phyloP scores from a whole-genome alignment of 208 protist genomes.

The Leishmania tropica region DNA sequence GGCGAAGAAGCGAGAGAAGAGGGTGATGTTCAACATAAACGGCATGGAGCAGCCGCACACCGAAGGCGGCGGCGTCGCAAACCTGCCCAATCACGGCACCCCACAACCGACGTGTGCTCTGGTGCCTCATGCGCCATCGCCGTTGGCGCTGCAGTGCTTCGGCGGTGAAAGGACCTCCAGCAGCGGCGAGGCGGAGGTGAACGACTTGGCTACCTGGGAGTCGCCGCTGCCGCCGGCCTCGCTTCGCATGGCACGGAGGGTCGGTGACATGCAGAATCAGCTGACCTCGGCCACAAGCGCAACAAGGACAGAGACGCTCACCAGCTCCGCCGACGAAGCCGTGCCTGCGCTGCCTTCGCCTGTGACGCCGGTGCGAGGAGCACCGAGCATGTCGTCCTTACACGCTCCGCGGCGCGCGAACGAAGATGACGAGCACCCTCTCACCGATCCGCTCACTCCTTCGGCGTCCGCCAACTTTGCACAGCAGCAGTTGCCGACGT shows the following conservation, averaged over 20 bases:
- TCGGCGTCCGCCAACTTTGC: neutral
- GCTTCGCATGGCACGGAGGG: neutral
- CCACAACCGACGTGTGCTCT: neutral
- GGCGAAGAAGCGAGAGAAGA: neutral
- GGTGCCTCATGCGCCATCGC: neutral
- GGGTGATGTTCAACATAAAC: slow-evolving; percentile 12
- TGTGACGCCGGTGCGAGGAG: neutral
- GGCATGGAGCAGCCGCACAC: neutral
- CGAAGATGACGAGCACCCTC: neutral
- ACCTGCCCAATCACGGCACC: neutral
- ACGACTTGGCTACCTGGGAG: neutral
- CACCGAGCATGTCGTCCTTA: neutral
- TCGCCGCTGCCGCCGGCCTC: neutral
- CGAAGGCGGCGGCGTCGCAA: neutral
- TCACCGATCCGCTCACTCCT: neutral
- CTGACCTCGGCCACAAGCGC: neutral
- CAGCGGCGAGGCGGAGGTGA: neutral
- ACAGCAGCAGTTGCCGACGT: neutral
- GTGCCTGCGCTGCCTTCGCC: neutral
- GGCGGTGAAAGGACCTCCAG: neutral
- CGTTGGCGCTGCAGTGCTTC: neutral
- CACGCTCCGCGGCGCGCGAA: neutral
- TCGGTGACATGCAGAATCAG: too few species aligned
- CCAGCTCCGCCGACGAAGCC: neutral
- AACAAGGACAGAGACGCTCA: neutral